Percentiles rank a stretch among this genome's conserved stretches.
Conservation (phyloP, 1,139 yeast genomes). For the Meyerozyma guilliermondii region DNA sequence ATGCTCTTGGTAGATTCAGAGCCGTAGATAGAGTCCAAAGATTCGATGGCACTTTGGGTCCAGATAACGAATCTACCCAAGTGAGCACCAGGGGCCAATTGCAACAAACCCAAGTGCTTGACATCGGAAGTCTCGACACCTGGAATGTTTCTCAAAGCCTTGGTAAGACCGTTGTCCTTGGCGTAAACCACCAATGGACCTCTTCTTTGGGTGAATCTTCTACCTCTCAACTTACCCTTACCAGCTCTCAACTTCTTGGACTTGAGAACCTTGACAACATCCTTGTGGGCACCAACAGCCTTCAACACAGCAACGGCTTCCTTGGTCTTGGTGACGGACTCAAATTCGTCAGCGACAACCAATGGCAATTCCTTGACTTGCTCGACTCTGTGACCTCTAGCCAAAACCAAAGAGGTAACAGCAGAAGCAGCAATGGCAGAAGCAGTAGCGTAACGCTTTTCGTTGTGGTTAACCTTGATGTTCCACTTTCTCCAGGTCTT, state of each 20-base stretch:
- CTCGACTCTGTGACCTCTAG: slow-evolving; percentile 99
- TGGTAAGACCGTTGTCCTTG: slow-evolving; percentile 95
- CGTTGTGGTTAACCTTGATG: slow-evolving; percentile 99
- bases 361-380: slow-evolving; percentile 97
- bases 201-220: slow-evolving; percentile 99
- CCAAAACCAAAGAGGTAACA: slow-evolving; percentile 96
- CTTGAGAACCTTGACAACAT: slow-evolving; percentile 95
- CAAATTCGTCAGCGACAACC: slow-evolving; percentile 91
- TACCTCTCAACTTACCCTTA: slow-evolving; percentile 99
- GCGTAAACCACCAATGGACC: slow-evolving; percentile 99
- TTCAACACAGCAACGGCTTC: slow-evolving; percentile 98
- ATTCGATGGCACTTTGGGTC: slow-evolving; percentile 98
- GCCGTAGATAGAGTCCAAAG: slow-evolving; percentile 97
- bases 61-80: slow-evolving; percentile 99
- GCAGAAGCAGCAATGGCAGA: slow-evolving; percentile 99
- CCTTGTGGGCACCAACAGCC: slow-evolving; percentile 99
- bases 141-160: slow-evolving; percentile 99
- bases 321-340: slow-evolving; percentile 93
- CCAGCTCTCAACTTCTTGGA: slow-evolving; percentile 99
- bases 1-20: slow-evolving; percentile 80
- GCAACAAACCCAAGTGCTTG: slow-evolving; percentile 89
- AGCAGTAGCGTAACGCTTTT: slow-evolving; percentile 99
- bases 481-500: slow-evolving; percentile 99
- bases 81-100: slow-evolving; percentile 99
- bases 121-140: slow-evolving; percentile 98